Evolutionary conservation across 2,329 filamentous ascomycete species (phyloP).

Genomic region (Leptographium procerum): DNA sequence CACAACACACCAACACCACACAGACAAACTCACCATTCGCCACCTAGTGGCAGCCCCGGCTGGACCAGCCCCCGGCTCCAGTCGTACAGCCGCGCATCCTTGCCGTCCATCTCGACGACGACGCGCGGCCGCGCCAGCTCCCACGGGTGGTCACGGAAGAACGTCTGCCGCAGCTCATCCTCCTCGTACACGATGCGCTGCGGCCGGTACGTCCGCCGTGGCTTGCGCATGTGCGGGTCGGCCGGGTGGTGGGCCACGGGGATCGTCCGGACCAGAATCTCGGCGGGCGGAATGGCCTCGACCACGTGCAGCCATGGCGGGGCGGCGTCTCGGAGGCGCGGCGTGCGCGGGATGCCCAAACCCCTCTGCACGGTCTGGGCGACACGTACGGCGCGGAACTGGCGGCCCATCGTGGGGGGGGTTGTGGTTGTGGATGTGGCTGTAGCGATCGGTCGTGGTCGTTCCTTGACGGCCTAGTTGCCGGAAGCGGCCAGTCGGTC

Average conservation of each 20-base stretch:
- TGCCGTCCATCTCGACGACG: slow-evolving; percentile 75
- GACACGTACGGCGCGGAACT: slow-evolving; percentile 28
- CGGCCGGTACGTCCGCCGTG: slow-evolving; percentile 71
- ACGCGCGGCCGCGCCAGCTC: slow-evolving; percentile 82
- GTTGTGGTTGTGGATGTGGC: not conserved
- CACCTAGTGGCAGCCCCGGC: slow-evolving; percentile 62
- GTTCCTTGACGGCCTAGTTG: not conserved
- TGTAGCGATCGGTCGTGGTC: not conserved
- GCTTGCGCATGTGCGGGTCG: slow-evolving; percentile 43
- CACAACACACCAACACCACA: too few species aligned
- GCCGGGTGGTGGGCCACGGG: slow-evolving; percentile 32
- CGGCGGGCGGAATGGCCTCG: slow-evolving; percentile 43
- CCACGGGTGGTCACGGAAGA: slow-evolving; percentile 95
- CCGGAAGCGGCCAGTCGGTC: not conserved
- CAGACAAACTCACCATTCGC: slow-evolving; percentile 74
- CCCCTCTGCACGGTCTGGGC: slow-evolving; percentile 28
- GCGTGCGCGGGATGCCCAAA: slow-evolving; percentile 22
- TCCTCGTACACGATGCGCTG: slow-evolving; percentile 70
- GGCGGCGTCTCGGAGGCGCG: slow-evolving; percentile 17
- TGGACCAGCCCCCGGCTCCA: slow-evolving; percentile 71
- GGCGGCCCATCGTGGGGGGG: slow-evolving; percentile 19
- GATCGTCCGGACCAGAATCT: slow-evolving; percentile 43
- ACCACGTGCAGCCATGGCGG: slow-evolving; percentile 41
- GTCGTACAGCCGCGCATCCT: slow-evolving; percentile 63
- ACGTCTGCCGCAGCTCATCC: slow-evolving; percentile 66